phyloP scores from a whole-genome alignment of 2,329 filamentous ascomycete species.

The Cladorrhinum sp. region DNA sequence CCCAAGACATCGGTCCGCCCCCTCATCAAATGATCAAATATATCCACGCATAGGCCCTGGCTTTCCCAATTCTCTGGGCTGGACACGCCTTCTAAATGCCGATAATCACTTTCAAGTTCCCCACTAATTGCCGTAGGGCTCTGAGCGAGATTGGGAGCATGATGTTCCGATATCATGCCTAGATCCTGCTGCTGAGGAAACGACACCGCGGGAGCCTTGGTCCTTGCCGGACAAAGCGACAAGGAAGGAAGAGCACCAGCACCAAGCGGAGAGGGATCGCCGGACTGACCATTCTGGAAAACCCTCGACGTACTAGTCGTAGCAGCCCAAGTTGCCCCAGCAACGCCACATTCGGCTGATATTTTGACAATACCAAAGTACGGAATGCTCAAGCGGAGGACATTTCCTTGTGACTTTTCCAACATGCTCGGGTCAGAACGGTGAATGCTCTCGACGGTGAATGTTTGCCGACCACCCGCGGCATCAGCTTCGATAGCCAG shows the following conservation, averaged over 20 bases:
- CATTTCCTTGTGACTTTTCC: slow-evolving; percentile 1
- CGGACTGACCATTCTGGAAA: not conserved
- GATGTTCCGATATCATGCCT: too few species aligned
- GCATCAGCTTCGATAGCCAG: slow-evolving; percentile 31
- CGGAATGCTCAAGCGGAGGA: slow-evolving; percentile 16
- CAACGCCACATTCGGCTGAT: slow-evolving; percentile 2
- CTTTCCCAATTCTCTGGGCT: too few species aligned
- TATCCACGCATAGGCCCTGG: too few species aligned
- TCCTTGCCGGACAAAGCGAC: not conserved
- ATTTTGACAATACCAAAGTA: slow-evolving; percentile 25
- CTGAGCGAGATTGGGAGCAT: too few species aligned
- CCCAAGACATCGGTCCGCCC: too few species aligned
- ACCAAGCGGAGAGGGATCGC: not conserved
- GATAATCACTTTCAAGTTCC: too few species aligned
- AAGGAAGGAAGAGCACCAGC: not conserved
- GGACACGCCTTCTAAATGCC: too few species aligned
- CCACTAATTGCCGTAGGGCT: too few species aligned
- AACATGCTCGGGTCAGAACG: slow-evolving; percentile 6
- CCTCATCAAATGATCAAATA: too few species aligned
- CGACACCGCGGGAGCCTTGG: too few species aligned
- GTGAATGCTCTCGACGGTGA: not conserved
- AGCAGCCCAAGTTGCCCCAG: too few species aligned
- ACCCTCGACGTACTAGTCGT: not conserved
- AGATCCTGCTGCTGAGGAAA: too few species aligned
- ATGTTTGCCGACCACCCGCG: slow-evolving; percentile 5